Evolutionary conservation across 345 rosid species (phyloP).

Genomic region (Salix exigua): DNA sequence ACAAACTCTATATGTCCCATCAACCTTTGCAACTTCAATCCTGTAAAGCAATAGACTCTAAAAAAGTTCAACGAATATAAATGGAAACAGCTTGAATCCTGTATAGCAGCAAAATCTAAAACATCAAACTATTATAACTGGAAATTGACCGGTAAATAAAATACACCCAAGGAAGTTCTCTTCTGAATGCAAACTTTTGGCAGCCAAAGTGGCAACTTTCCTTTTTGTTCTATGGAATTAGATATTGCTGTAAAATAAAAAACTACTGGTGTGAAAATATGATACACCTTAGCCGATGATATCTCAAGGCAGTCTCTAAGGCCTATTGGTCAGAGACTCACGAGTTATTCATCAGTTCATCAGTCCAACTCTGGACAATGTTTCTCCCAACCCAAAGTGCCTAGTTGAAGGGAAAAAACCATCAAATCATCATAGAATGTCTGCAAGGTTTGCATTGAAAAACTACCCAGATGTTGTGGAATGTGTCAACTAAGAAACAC

Average conservation of each 20-base stretch:
- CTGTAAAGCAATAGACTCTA: constrained; percentile 35
- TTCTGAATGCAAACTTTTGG: background rate
- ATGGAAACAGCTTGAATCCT: background rate
- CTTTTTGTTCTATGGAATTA: background rate
- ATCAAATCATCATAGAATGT: background rate
- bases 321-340: background rate
- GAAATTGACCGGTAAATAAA: background rate
- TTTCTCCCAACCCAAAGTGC: background rate
- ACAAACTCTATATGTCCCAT: constrained; percentile 58
- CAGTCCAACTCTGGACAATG: background rate
- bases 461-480: background rate
- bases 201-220: background rate
- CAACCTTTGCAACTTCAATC: constrained; percentile 51
- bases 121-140: background rate
- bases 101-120: no score
- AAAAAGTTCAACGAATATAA: constrained; percentile 17
- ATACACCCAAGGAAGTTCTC: background rate
- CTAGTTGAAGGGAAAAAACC: background rate
- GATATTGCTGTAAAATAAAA: background rate
- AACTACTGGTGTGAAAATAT: background rate
- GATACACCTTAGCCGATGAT: background rate
- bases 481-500: background rate
- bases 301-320: background rate
- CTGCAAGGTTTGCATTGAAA: background rate
- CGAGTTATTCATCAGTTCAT: background rate